Evolutionary conservation across 306 rosid genomes (phyloP), one percentile per base, ranked within the genome.

Genomic region (Astragalus membranaceus): DNA sequence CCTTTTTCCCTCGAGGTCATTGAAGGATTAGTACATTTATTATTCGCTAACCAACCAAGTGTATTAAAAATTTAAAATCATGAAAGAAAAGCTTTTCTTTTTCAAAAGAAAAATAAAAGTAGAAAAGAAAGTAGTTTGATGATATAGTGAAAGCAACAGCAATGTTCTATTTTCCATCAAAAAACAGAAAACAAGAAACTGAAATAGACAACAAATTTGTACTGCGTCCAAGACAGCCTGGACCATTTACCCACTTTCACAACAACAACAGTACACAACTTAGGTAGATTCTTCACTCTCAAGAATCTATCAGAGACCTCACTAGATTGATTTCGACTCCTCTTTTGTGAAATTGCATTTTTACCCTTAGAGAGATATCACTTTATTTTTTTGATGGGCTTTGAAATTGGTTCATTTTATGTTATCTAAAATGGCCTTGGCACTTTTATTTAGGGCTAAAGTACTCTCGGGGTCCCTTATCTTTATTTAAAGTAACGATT

Each of bases 281-380:
- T 57, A 7, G 77, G 60, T 74, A 74, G 80, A 78, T 78, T 82
- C 85, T 71, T 51, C 48, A 70, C 66, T 42, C 43, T 74, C 78
- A 61, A 59, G 61, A 78, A 78, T 66, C 78, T 70, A 70, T 26
- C 43, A 57, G 71, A 63, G 56, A n/a, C 62, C 77, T 53, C 68
- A 58, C 59, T 74, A 64, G 78, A 78, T 73, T 81, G 72, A 54
- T 57, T 69, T 73, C 70, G 55, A 9, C 51, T 48, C 23, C 51
- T 48, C 23, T 69, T 48, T 12, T 4, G 1, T 9, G 16, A 73
- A 74, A 50, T 70, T 73, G 55, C 67, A 54, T 56, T 26, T 64
- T 73, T 48, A 69, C 72, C 72, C 52, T 20, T 52, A 48, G 9
- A 59, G 39, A 6, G 8, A 12, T 50, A 59, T 44, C 36, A 16